Conservation (phyloP, 1,284 basidiomycete genomes). For the Athelia psychrophila region DNA sequence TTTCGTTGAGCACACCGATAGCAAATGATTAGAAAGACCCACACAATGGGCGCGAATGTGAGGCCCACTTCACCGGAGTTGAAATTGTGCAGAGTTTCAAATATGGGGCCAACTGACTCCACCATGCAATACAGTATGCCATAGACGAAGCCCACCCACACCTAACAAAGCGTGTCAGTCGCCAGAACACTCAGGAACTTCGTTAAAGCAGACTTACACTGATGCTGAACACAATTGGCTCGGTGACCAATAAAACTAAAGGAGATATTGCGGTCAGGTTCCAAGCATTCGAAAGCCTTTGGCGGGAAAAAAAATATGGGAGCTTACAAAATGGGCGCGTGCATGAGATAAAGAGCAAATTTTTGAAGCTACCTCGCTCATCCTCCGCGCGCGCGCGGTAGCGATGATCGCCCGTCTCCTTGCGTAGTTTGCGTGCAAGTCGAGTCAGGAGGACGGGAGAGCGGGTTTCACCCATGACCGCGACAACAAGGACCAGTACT, state of each 20-base stretch:
- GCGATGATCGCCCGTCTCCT: constrained; percentile 54
- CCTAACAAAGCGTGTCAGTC: too few relatives aligned
- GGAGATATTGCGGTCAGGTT: not conserved
- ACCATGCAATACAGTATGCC: constrained; percentile 73
- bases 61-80: constrained; percentile 61
- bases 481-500: constrained; percentile 39
- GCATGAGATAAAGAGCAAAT: constrained; percentile 62
- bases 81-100: constrained; percentile 63
- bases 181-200: too few relatives aligned
- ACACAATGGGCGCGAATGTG: constrained; percentile 61
- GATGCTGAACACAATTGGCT: constrained; percentile 75
- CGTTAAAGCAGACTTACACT: too few relatives aligned
- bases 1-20: too few relatives aligned
- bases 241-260: constrained; percentile 67
- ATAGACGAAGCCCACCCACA: constrained; percentile 80
- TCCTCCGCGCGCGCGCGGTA: constrained; percentile 67
- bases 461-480: constrained; percentile 64
- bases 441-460: constrained; percentile 56
- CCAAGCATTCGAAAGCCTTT: not conserved
- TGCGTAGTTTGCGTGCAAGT: constrained; percentile 58
- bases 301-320: too few relatives aligned
- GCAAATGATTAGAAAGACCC: not conserved
- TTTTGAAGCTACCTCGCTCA: constrained; percentile 50
- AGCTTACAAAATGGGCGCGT: constrained; percentile 67
- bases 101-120: constrained; percentile 63